Evolutionary conservation across 2,329 filamentous ascomycete species (phyloP).

Genomic region (Neonectria faginata): DNA sequence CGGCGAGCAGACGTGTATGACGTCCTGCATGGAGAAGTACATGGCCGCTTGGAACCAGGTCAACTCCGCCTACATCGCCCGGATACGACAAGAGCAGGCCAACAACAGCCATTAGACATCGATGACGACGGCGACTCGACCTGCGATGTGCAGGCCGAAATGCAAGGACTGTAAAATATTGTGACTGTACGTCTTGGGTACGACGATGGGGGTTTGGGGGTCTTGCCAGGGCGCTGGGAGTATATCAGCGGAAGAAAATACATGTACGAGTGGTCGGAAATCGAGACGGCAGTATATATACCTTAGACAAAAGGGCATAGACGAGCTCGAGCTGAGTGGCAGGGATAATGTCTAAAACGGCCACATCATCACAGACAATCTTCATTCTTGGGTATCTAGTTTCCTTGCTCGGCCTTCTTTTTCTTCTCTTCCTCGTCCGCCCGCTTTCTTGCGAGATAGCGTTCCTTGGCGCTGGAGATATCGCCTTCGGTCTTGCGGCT

Average conservation of each 20-base stretch:
- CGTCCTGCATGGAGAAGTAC: constrained; percentile 86
- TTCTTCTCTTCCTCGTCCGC: constrained; percentile 78
- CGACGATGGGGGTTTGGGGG: constrained; percentile 7
- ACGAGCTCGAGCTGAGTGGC: constrained; percentile 31
- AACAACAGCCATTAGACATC: constrained; percentile 44
- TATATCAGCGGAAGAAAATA: constrained; percentile 13
- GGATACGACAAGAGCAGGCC: constrained; percentile 69
- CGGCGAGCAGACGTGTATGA: constrained; percentile 77
- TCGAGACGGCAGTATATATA: constrained; percentile 24
- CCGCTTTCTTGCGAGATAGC: constrained; percentile 81
- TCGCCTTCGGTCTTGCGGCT: constrained; percentile 82
- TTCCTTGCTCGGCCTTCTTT: constrained; percentile 52
- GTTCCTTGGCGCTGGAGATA: constrained; percentile 81
- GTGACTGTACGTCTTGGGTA: constrained; percentile 36
- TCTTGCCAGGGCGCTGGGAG: background rate
- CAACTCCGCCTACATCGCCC: constrained; percentile 74
- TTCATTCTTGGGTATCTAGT: constrained; percentile 48
- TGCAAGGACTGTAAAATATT: constrained; percentile 45
- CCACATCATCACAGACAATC: constrained; percentile 35
- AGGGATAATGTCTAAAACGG: constrained; percentile 33
- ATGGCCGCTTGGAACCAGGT: constrained; percentile 83
- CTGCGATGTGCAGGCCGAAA: constrained; percentile 8
- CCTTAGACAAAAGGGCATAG: constrained; percentile 35
- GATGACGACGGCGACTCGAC: constrained; percentile 19
- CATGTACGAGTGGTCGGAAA: constrained; percentile 24